Evolutionary conservation across 257 asterid genomes (phyloP), one percentile per base, ranked within the genome.

Genomic region (Fraxinus americana): DNA sequence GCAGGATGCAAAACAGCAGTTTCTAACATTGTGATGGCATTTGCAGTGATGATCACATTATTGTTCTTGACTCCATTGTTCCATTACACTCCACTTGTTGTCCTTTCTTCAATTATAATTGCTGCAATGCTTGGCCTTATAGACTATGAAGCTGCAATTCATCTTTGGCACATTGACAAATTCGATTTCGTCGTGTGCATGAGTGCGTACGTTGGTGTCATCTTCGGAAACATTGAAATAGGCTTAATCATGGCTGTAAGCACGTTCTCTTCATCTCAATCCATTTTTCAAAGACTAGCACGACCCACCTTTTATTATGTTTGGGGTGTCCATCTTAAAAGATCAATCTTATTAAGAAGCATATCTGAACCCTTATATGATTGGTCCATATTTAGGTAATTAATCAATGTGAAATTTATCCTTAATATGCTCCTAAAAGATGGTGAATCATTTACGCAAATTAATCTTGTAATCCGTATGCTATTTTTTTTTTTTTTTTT

Each of bases 1-100:
- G 98, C 99, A 7, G 99, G 99, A 25, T 96, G 99, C 81, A 96
- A 96, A 70, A 93, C 97, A 0, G 99, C 99, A 27, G 95, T 93
- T 4, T 93, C 99, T 0, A 96, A 96, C 88, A 92, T 96, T 4
- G 96, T 93, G 13, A 96, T 93, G 99, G 99, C 99, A 1, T 0
- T 96, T 0, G 94, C 98, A 4, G 98, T 96, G 17, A 90, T 92
- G 99, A 67, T 94, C 13, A 91, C 97, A 17, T n/a, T 96, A 72
- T 74, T 96, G 21, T 82, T 92, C 43, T 85, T 93, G 2, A 93
- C 98, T 0, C 98, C 99, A 3, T 69, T 96, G 48, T 93, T 96
- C 78, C 91, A 93, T 57, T 96, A 88, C 97, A 96, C 98, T 3
- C 99, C 99, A 0, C 76, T 88, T 1, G 99, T 96, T 72, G 99